These are phyloP conservation scores for Penicillium canescens DNA, from an alignment of 495 filamentous ascomycete genomes.

Conservation along the genomic window DNA sequence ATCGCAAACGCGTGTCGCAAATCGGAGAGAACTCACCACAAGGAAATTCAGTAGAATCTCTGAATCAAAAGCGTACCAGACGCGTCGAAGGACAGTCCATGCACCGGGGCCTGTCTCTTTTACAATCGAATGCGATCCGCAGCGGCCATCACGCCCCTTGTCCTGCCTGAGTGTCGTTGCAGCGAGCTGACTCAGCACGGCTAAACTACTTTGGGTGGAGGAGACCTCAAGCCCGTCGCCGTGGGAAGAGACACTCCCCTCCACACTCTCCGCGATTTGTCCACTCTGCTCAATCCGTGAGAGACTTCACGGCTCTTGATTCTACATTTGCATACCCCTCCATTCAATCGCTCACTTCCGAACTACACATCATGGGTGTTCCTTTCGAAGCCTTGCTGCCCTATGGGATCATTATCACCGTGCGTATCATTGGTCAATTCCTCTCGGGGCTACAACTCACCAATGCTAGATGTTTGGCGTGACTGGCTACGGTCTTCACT, in stretches of 20 bases:
- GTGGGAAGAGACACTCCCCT: conserved; percentile 20
- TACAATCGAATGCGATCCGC: conserved; percentile 38
- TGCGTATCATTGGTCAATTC: conserved; percentile 49
- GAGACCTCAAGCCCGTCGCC: conserved; percentile 24
- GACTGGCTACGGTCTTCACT: conserved; percentile 73
- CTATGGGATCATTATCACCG: conserved; percentile 85
- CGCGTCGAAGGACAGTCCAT: conserved; percentile 39
- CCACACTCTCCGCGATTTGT: conserved; percentile 20
- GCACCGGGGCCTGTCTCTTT: conserved; percentile 26
- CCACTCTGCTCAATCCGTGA: conserved; percentile 10
- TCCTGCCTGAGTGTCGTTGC: conserved; percentile 44
- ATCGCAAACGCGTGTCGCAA: conserved; percentile 27
- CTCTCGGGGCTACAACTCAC: conserved; percentile 26
- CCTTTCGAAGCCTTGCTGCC: conserved; percentile 95
- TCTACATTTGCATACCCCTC: background rate
- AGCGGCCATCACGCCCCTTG: conserved; percentile 35
- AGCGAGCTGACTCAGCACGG: conserved; percentile 43
- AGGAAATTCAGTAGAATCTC: conserved; percentile 13
- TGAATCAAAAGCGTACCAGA: conserved; percentile 23
- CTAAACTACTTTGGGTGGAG: conserved; percentile 41
- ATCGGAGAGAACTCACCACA: conserved; percentile 23
- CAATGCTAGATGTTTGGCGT: conserved; percentile 81
- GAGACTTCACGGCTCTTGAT: conserved; percentile 4
- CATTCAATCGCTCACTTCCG: background rate
- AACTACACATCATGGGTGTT: conserved; percentile 71